Percentiles rank a stretch among this genome's conserved stretches.
phyloP scores from a whole-genome alignment of 352 stramenopile genomes.

The Plasmopara viticola region DNA sequence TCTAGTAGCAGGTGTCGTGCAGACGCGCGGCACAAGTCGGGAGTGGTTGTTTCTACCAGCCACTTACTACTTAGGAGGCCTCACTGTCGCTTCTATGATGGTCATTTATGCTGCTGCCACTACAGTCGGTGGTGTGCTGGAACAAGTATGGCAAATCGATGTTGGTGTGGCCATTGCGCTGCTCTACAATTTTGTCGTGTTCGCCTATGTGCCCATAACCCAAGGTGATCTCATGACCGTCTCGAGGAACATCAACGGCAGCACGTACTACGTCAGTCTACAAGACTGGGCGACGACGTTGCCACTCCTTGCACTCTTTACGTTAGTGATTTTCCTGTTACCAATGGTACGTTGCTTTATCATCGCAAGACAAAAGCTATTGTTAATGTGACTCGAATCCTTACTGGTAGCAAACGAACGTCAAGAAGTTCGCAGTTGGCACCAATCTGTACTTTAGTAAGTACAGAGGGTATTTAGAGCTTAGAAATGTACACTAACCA shows the following conservation, averaged over 20 bases:
- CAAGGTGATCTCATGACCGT: conserved; percentile 40
- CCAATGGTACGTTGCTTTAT: conserved; percentile 34
- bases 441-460: conserved; percentile 80
- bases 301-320: conserved; percentile 62
- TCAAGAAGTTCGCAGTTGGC: conserved; percentile 73
- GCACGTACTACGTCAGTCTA: conserved; percentile 59
- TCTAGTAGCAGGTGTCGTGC: conserved; percentile 44
- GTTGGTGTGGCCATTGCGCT: conserved; percentile 59
- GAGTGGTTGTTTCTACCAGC: conserved; percentile 55
- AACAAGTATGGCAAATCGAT: conserved; percentile 71
- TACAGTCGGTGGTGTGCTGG: conserved; percentile 53
- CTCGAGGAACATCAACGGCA: conserved; percentile 43
- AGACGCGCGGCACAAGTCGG: conserved; percentile 35
- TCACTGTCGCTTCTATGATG: conserved; percentile 62
- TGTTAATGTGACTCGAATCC: background rate
- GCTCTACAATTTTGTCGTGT: conserved; percentile 70
- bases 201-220: conserved; percentile 42
- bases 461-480: conserved; percentile 6
- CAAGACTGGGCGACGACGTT: conserved; percentile 48
- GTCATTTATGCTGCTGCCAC: conserved; percentile 58
- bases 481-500: background rate
- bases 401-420: conserved; percentile 40
- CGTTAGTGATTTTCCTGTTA: conserved; percentile 48
- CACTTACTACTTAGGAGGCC: conserved; percentile 62
- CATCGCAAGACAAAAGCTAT: background rate